Conservation (phyloP, 2,329 filamentous ascomycete genomes). For the Fusarium staphyleae region DNA sequence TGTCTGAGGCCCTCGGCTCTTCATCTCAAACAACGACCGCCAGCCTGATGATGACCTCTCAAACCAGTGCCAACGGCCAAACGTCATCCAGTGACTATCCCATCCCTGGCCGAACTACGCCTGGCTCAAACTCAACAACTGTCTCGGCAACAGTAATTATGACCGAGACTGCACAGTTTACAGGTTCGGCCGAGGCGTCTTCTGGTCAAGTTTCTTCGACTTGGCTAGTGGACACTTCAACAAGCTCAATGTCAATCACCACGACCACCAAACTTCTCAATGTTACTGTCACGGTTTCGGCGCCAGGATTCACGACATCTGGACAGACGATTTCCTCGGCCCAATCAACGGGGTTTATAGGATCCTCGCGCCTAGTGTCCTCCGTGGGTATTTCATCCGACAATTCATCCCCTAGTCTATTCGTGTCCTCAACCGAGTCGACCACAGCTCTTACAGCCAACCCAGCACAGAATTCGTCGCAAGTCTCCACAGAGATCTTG, state of each 20-base stretch:
- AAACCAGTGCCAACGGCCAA: neutral
- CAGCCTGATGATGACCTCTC: neutral
- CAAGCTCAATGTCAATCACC: neutral
- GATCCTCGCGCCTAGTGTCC: neutral
- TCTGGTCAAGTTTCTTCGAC: neutral
- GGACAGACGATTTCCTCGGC: neutral
- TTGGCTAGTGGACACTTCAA: neutral
- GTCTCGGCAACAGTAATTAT: neutral
- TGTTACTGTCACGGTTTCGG: slow-evolving; percentile 20
- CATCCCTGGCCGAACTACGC: neutral
- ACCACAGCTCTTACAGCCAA: slow-evolving; percentile 1
- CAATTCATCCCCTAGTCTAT: neutral
- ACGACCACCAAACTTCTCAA: slow-evolving; percentile 26
- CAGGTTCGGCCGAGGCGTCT: neutral
- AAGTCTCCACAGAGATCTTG: neutral
- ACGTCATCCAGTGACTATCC: neutral
- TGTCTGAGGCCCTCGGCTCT: neutral
- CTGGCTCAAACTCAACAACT: neutral
- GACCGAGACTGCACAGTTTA: neutral
- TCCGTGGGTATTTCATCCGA: slow-evolving; percentile 1
- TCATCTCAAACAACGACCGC: neutral
- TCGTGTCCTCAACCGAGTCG: slow-evolving; percentile 4
- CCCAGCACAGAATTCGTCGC: slow-evolving; percentile 11
- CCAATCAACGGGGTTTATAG: neutral
- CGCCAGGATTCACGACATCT: neutral